phyloP scores from a whole-genome alignment of 805 yeast species.

The Kluyveromyces siamensis region DNA sequence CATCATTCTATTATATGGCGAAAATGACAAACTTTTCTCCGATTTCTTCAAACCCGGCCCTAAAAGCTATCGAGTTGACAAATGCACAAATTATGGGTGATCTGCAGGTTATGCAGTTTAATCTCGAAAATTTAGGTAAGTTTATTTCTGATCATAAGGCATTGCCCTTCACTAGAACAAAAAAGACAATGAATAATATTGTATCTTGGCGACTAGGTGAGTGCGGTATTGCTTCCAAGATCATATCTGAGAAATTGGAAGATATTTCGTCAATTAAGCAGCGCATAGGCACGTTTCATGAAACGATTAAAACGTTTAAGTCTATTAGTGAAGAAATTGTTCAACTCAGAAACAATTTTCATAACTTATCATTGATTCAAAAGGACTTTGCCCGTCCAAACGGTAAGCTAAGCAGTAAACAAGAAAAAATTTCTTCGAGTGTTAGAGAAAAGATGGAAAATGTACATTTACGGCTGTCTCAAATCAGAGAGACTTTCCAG shows the following conservation, averaged over 20 bases:
- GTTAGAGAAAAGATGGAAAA: constrained; percentile 17
- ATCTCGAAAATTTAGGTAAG: constrained; percentile 17
- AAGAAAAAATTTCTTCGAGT: constrained; percentile 11
- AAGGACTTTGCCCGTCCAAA: constrained; percentile 4
- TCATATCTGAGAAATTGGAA: background rate
- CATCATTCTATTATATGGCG: constrained; percentile 17
- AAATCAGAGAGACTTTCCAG: constrained; percentile 13
- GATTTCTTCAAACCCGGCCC: constrained; percentile 9
- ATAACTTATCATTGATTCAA: constrained; percentile 7
- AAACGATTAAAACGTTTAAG: too few relatives aligned
- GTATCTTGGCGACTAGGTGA: constrained; percentile 34
- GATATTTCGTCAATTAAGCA: background rate
- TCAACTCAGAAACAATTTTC: constrained; percentile 4
- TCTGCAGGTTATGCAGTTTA: constrained; percentile 25
- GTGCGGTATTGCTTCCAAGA: constrained; percentile 7
- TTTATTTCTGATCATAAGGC: constrained; percentile 30
- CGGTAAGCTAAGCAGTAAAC: constrained; percentile 17
- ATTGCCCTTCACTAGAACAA: constrained; percentile 20
- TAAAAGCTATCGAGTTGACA: constrained; percentile 18
- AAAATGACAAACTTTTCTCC: constrained; percentile 6
- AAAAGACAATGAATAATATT: constrained; percentile 17
- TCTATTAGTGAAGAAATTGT: background rate
- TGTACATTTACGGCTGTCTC: constrained; percentile 8
- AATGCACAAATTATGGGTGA: constrained; percentile 27
- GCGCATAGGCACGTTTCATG: background rate